These are phyloP conservation scores for Sporobolomyces phaffii DNA, from an alignment of 768 basidiomycete species.

Conservation along the genomic window DNA sequence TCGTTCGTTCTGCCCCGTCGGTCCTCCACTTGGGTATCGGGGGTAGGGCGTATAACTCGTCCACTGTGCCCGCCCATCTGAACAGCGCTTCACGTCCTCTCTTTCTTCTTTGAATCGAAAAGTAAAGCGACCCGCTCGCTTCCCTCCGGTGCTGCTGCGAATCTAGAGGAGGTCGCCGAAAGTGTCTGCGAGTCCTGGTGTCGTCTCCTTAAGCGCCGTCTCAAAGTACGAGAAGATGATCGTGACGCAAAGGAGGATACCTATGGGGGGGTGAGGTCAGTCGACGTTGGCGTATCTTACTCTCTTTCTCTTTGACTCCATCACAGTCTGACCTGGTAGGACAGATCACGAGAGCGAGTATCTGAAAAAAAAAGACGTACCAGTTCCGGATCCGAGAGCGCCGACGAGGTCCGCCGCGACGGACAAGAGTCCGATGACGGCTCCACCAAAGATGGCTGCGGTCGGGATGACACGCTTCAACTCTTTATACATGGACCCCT, in stretches of 20 bases:
- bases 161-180: conserved; percentile 4
- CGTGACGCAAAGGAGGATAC: conserved; percentile 25
- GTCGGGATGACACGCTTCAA: conserved; percentile 96
- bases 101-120: no score
- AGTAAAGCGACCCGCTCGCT: no score
- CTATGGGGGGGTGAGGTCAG: neutral
- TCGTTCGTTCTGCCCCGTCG: no score
- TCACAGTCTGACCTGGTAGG: no score
- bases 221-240: conserved; percentile 34
- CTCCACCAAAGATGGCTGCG: conserved; percentile 93
- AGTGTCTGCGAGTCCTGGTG: conserved; percentile 19
- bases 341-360: neutral
- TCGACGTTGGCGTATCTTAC: no score
- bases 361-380: conserved; percentile 58
- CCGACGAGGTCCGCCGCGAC: conserved; percentile 92
- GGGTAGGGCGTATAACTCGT: no score
- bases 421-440: conserved; percentile 84
- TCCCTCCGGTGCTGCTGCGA: neutral
- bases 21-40: no score
- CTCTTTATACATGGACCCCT: conserved; percentile 98
- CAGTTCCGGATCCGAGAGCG: conserved; percentile 72
- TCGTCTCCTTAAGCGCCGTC: conserved; percentile 33
- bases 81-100: no score
- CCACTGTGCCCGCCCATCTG: no score
- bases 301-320: no score